These are phyloP conservation scores for Paramyrothecium sp. DNA, from an alignment of 2,329 filamentous ascomycete genomes.

Conservation along the genomic window DNA sequence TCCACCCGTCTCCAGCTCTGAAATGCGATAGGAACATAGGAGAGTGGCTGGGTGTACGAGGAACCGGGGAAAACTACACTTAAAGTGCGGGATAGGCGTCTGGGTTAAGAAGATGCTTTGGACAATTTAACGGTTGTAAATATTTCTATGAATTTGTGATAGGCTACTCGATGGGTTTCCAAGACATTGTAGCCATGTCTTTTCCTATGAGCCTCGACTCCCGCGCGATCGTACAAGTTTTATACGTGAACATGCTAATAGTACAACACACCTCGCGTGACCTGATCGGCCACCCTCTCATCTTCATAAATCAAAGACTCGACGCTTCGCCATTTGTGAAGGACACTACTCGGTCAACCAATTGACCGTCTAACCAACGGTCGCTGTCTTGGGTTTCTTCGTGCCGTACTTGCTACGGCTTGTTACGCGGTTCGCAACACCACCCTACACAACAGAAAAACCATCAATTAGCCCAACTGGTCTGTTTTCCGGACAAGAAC, in stretches of 20 bases:
- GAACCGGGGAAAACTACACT: neutral
- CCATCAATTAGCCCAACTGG: neutral
- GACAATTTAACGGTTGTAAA: slow-evolving; percentile 24
- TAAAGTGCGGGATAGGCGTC: slow-evolving; percentile 20
- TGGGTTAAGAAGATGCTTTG: slow-evolving; percentile 20
- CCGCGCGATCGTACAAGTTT: neutral
- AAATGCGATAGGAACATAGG: neutral
- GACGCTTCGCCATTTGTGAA: neutral
- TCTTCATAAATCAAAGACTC: neutral
- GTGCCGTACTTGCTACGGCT: slow-evolving; percentile 96
- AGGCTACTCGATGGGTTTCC: slow-evolving; percentile 11
- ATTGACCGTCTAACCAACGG: slow-evolving; percentile 40
- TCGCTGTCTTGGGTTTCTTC: slow-evolving; percentile 92
- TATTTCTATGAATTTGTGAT: slow-evolving; percentile 21
- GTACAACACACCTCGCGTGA: neutral
- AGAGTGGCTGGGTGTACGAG: slow-evolving; percentile 8
- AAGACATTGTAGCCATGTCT: neutral
- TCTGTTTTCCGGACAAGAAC: neutral
- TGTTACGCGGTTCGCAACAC: slow-evolving; percentile 80
- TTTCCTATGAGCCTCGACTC: neutral
- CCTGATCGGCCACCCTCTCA: no score
- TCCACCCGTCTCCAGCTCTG: neutral
- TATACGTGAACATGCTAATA: slow-evolving; percentile 2
- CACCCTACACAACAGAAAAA: slow-evolving; percentile 59
- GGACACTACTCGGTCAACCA: neutral